Conservation (phyloP, 31 red algal genomes). For the Asparagopsis taxiformis region DNA sequence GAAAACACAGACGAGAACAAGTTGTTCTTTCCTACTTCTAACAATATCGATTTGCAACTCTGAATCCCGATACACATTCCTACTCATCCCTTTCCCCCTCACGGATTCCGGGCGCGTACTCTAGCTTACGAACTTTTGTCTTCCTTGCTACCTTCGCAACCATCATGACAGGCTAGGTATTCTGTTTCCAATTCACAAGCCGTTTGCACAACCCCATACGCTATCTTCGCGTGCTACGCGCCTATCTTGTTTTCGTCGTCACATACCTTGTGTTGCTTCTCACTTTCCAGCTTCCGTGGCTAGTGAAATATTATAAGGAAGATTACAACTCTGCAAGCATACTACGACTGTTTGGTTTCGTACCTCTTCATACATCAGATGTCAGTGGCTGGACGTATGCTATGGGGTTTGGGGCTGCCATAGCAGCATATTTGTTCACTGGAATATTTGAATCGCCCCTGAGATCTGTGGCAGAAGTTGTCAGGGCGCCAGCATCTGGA, state of each 20-base stretch:
- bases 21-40: too few relatives aligned
- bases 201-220: not conserved
- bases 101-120: conserved; percentile 6
- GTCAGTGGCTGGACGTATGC: conserved; percentile 25
- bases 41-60: too few relatives aligned
- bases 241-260: conserved; percentile 1
- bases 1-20: too few relatives aligned
- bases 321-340: not conserved
- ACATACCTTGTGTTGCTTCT: conserved; percentile 16
- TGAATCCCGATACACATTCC: conserved; percentile 10
- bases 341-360: conserved; percentile 20
- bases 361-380: conserved; percentile 6
- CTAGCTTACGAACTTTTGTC: conserved; percentile 21
- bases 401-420: conserved; percentile 30
- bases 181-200: not conserved
- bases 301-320: conserved; percentile 1
- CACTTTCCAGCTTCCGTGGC: conserved; percentile 34
- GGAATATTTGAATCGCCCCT: conserved; percentile 13
- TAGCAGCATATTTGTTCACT: conserved; percentile 32
- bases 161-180: conserved; percentile 10
- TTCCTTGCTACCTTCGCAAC: conserved; percentile 8
- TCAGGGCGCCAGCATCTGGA: not conserved
- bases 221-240: conserved; percentile 4
- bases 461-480: not conserved
- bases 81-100: conserved; percentile 7